Base-by-base conservation (phyloP, 495 filamentous ascomycete species). In the Penicillium angulare region DNA sequence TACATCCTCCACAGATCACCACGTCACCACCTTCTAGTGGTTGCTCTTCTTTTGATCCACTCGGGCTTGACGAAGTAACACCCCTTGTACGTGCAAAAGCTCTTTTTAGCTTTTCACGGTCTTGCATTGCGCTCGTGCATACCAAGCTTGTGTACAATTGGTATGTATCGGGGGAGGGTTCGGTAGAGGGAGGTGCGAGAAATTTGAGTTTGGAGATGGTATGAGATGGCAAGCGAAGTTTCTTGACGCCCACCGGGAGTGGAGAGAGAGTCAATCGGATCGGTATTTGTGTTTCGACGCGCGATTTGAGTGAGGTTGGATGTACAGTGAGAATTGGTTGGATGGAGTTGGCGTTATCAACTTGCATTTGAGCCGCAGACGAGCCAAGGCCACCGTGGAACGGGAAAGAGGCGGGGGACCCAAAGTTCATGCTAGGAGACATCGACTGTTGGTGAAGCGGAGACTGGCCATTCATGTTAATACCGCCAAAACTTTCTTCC, bases 271-370 rank as follows among this genome's bases (percentile, higher is more conserved):
- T 87, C 53, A 97, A 73, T 55, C 80, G 82, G 52, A 96, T 86
- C 2, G 84, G 83, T 50, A 96, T 95, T 62, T 97, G 92, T 0
- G 92, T 97, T 72, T 97, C 92, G 15, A 97, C 92, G 7, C 92
- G 82, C 15, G 92, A 95, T 68, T 97, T 97, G 47, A 80, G 63
- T 8, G 85, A 82, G 3, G 84, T 85, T 2, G 84, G 82, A 52
- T 86, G 81, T 40, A 90, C 76, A 7, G 68, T 79, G 29, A 84
- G 65, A 33, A 69, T 63, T 18, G 74, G 75, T 18, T 66, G 71
- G 31, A 60, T 51, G 1, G 57, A 50, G 22, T 54, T 50, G 8
- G 64, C 55, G 16, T 61, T 45, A 32, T 67, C 61, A 17, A 57
- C 39, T 32, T 43, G 61, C 18, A 39, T 53, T 33, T 63, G 70